phyloP scores from a whole-genome alignment of 768 basidiomycete genomes.

The Serendipita sp. region DNA sequence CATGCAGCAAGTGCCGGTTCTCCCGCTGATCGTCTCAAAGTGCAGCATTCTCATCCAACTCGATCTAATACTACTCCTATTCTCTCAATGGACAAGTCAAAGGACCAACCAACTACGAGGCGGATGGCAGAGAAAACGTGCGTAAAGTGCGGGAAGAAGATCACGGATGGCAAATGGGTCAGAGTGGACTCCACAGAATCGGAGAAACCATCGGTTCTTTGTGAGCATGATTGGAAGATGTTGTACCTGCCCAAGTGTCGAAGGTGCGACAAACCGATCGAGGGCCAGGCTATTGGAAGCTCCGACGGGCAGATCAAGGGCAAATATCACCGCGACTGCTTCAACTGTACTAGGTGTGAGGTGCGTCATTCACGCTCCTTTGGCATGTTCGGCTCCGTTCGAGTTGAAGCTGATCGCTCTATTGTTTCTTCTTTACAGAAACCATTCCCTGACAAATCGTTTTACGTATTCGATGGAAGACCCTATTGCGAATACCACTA shows the following conservation, averaged over 20 bases:
- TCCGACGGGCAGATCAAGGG: conserved; percentile 90
- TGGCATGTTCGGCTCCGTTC: not conserved
- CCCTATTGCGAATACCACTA: conserved; percentile 88
- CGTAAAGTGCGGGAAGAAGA: conserved; percentile 45
- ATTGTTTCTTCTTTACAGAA: conserved; percentile 26
- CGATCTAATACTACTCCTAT: conserved; percentile 10
- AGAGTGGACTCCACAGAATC: conserved; percentile 32
- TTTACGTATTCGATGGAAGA: conserved; percentile 82
- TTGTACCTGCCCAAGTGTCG: conserved; percentile 96
- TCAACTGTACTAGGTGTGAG: conserved; percentile 72
- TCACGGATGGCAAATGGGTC: conserved; percentile 75
- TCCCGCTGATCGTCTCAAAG: not conserved
- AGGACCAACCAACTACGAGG: not conserved
- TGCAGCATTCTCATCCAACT: not conserved
- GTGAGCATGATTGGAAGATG: conserved; percentile 88
- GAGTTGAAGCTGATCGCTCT: conserved; percentile 1
- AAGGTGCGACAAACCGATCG: conserved; percentile 71
- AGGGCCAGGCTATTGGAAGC: conserved; percentile 79
- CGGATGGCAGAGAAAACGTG: conserved; percentile 26
- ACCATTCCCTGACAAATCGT: conserved; percentile 82
- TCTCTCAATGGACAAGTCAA: not conserved
- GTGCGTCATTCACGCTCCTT: conserved; percentile 24
- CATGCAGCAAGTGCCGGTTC: not conserved
- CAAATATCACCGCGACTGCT: conserved; percentile 86
- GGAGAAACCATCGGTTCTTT: conserved; percentile 49